Evolutionary conservation across 2,329 filamentous ascomycete genomes (phyloP).

Genomic region (Aureobasidium vineae): DNA sequence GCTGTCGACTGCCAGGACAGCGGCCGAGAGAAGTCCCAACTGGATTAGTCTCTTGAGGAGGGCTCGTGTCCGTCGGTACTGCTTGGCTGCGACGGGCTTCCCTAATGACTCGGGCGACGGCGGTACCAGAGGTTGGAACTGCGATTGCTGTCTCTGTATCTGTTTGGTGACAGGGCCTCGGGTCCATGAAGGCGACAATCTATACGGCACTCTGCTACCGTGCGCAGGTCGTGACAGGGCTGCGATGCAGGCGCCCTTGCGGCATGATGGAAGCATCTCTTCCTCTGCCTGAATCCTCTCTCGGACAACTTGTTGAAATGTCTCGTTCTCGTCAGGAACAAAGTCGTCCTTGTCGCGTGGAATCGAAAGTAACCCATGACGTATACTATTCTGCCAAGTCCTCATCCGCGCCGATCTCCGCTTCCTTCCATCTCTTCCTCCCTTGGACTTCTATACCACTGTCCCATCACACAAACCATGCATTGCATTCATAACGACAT

Average conservation of each 20-base stretch:
- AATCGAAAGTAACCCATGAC: conserved; percentile 11
- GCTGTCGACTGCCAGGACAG: conserved; percentile 66
- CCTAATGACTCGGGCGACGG: conserved; percentile 78
- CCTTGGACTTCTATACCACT: background rate
- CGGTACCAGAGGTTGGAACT: conserved; percentile 54
- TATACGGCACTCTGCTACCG: conserved; percentile 10
- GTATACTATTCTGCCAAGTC: conserved; percentile 8
- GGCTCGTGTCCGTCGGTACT: conserved; percentile 67
- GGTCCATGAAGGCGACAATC: conserved; percentile 18
- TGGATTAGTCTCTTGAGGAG: conserved; percentile 74
- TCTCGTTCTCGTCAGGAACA: background rate
- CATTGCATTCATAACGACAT: background rate
- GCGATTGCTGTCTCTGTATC: conserved; percentile 30
- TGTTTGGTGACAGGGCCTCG: conserved; percentile 7
- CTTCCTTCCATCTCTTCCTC: conserved; percentile 1
- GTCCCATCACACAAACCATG: background rate
- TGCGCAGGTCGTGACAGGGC: conserved; percentile 1
- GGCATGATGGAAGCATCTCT: conserved; percentile 25
- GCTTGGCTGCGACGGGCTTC: conserved; percentile 65
- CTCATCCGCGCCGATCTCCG: background rate
- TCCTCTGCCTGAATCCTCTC: background rate
- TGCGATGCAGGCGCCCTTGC: background rate
- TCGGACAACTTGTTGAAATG: background rate
- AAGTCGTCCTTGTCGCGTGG: background rate
- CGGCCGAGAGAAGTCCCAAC: conserved; percentile 58